Evolutionary conservation across 495 filamentous ascomycete species (phyloP).

Genomic region (Glonium stellatum): DNA sequence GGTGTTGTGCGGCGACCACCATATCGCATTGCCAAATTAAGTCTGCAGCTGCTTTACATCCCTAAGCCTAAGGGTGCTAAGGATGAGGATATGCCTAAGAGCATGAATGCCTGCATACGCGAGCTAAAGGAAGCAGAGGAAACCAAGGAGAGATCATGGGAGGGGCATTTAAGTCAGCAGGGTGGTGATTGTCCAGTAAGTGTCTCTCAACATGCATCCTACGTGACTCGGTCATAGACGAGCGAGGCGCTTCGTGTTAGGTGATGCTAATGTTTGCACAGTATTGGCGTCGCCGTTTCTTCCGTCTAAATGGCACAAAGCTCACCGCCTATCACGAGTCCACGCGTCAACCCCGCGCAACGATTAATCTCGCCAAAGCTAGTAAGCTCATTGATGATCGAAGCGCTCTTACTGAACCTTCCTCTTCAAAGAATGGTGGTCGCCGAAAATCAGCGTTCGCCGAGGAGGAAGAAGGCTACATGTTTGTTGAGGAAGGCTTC

Average conservation of each 20-base stretch:
- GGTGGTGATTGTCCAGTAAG: conserved; percentile 96
- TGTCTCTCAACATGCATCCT: conserved; percentile 20
- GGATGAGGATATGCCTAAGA: conserved; percentile 97
- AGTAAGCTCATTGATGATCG: conserved; percentile 90
- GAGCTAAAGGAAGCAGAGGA: conserved; percentile 85
- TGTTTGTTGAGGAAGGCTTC: conserved; percentile 99
- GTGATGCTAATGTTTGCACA: conserved; percentile 39
- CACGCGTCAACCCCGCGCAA: conserved; percentile 88
- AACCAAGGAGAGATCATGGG: conserved; percentile 62
- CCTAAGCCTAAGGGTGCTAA: conserved; percentile 82
- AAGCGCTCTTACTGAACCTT: conserved; percentile 60
- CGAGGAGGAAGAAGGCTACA: conserved; percentile 97
- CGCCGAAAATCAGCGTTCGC: conserved; percentile 91
- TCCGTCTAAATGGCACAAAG: conserved; percentile 85
- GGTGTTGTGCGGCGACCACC: conserved; percentile 63
- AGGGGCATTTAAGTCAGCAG: conserved; percentile 89
- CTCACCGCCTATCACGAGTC: conserved; percentile 94
- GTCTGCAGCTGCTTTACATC: conserved; percentile 87
- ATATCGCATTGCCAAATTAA: conserved; percentile 89
- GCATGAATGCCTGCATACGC: conserved; percentile 88
- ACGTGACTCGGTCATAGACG: not conserved
- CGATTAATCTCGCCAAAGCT: conserved; percentile 92
- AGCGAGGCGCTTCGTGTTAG: not conserved
- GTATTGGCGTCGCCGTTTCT: conserved; percentile 97
- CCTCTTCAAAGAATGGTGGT: conserved; percentile 61